Evolutionary conservation across 1,284 basidiomycete species (phyloP).

Genomic region (Sporisorium graminicola): DNA sequence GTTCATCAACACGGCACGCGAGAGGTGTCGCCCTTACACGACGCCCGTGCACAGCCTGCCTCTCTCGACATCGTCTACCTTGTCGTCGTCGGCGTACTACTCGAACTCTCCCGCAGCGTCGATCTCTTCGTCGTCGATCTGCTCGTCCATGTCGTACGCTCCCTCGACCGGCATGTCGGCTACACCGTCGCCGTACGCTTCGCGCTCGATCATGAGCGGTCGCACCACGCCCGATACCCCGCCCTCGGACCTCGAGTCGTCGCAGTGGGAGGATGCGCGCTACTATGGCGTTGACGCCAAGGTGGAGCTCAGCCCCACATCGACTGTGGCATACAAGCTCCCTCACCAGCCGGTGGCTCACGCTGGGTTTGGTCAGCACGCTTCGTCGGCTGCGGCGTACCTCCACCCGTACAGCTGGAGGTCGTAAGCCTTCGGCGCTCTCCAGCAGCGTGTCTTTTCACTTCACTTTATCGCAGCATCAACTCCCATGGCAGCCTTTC

Average conservation of each 20-base stretch:
- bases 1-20: slow-evolving; percentile 46
- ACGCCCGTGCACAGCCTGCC: slow-evolving; percentile 50
- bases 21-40: slow-evolving; percentile 54
- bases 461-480: slow-evolving; percentile 7
- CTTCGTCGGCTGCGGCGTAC: slow-evolving; percentile 34
- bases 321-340: slow-evolving; percentile 27
- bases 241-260: slow-evolving; percentile 52
- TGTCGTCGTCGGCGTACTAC: slow-evolving; percentile 27
- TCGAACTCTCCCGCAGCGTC: slow-evolving; percentile 43
- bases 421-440: slow-evolving; percentile 2
- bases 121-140: slow-evolving; percentile 52
- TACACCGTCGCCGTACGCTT: slow-evolving; percentile 55
- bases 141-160: slow-evolving; percentile 47
- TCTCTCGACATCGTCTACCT: slow-evolving; percentile 28
- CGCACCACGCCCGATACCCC: slow-evolving; percentile 66
- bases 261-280: slow-evolving; percentile 43
- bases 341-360: slow-evolving; percentile 9
- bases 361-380: slow-evolving; percentile 11
- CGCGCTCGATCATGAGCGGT: slow-evolving; percentile 50
- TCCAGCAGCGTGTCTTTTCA: neutral
- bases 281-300: slow-evolving; percentile 38
- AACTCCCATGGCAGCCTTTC: neutral
- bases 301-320: slow-evolving; percentile 23
- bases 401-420: slow-evolving; percentile 50
- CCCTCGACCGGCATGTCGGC: slow-evolving; percentile 34